Evolutionary conservation across 139 green algal species (phyloP).

Genomic region (Nannochloris sp.): DNA sequence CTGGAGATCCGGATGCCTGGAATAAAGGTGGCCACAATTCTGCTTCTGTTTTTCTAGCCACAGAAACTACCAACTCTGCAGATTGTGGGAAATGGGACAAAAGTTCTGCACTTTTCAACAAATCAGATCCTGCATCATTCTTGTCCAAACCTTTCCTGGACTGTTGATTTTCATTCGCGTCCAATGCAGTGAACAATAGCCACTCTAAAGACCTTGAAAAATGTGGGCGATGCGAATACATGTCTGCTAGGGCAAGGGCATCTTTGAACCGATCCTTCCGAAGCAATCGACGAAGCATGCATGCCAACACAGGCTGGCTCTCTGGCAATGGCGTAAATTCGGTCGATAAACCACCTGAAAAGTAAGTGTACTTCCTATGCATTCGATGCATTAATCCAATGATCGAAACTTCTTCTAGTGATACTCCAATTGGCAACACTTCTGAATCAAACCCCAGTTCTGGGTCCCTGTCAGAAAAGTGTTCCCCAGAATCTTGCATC

Average conservation of each 20-base stretch:
- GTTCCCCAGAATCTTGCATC: too few relatives aligned
- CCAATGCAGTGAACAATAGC: slow-evolving; percentile 90
- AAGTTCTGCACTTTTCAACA: slow-evolving; percentile 60
- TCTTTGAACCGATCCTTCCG: slow-evolving; percentile 37
- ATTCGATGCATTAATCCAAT: slow-evolving; percentile 62
- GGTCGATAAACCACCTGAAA: slow-evolving; percentile 6
- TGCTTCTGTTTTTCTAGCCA: slow-evolving; percentile 92
- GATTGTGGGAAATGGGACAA: slow-evolving; percentile 64
- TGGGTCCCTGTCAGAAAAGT: slow-evolving; percentile 53
- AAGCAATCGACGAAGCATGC: slow-evolving; percentile 81
- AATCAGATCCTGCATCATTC: slow-evolving; percentile 19
- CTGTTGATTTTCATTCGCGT: slow-evolving; percentile 47
- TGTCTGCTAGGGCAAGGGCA: slow-evolving; percentile 50
- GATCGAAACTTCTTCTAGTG: slow-evolving; percentile 74
- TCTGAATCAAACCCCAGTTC: slow-evolving; percentile 96
- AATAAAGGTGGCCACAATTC: slow-evolving; percentile 89
- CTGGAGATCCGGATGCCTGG: slow-evolving; percentile 62
- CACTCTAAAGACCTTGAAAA: slow-evolving; percentile 88
- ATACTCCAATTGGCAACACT: slow-evolving; percentile 88
- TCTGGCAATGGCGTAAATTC: slow-evolving; percentile 73
- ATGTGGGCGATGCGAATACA: slow-evolving; percentile 49
- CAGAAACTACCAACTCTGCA: slow-evolving; percentile 78
- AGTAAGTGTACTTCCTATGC: slow-evolving; percentile 22
- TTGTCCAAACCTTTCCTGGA: slow-evolving; percentile 1
- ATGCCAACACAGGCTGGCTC: slow-evolving; percentile 86